A percentile compares a stretch with the other conserved stretches of the same genome.
phyloP scores from a whole-genome alignment of 2,329 filamentous ascomycete species.

The Trichoderma pleuroti region DNA sequence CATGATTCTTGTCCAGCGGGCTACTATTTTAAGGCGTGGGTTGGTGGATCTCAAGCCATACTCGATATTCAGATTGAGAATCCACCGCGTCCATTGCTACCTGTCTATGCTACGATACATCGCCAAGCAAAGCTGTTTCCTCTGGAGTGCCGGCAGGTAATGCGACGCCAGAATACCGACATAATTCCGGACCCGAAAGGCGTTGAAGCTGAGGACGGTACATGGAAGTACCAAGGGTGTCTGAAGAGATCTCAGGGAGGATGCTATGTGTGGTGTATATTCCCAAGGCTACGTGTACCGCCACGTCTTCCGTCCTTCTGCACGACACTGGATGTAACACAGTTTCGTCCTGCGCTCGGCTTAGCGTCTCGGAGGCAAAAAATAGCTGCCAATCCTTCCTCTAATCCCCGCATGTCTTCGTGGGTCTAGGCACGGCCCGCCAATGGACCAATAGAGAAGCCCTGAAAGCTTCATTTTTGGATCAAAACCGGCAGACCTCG shows the following conservation, averaged over 20 bases:
- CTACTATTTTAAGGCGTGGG: not conserved
- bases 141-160: not conserved
- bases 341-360: not conserved
- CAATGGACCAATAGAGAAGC: not conserved
- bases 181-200: not conserved
- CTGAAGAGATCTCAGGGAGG: not conserved
- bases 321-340: not conserved
- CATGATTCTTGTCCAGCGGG: not conserved
- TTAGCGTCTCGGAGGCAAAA: slow-evolving; percentile 16
- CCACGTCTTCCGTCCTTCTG: not conserved
- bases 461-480: not conserved
- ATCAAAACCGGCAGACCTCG: not conserved
- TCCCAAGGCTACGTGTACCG: not conserved
- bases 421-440: slow-evolving; percentile 11
- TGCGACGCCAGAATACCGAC: not conserved
- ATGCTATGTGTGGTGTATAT: not conserved
- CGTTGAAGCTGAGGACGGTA: not conserved
- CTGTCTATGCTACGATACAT: not conserved
- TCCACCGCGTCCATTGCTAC: not conserved
- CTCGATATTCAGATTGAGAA: not conserved
- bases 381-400: slow-evolving; percentile 5
- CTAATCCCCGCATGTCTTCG: not conserved
- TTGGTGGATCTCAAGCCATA: not conserved
- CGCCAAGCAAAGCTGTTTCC: not conserved
- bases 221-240: not conserved